Base-by-base conservation (phyloP, 805 yeast genomes). In the Candida schatavii region DNA sequence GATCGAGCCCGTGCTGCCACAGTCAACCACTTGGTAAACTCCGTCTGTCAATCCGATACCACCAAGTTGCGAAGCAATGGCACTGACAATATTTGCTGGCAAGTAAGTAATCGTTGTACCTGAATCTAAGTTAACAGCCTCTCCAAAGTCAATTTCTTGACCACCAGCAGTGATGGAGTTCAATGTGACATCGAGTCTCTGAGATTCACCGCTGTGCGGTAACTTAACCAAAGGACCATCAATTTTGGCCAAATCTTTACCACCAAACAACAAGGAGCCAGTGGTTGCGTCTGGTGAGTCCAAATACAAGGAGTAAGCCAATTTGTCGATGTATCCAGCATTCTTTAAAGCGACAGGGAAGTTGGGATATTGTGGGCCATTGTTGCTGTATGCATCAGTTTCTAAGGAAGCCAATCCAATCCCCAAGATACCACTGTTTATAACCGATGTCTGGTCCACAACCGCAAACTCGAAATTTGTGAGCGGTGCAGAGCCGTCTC, bases 181-280 rank as follows among this genome's bases (percentile, higher is more conserved):
- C n/a, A 78, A 53, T 2, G 77, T 72, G 35, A 78, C 55, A 30
- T 75, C 73, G 27, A 78, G 55, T 38, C 75, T 64, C 25, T 70
- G 61, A 9, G 78, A 66, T 2, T 27, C 35, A 19, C 41, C 41
- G 20, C 34, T 26, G 28, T 38, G 41, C 5, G 4, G 21, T 9
- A 38, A 21, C 21, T 13, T 25, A n/a, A 41, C 43, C 35, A 41
- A 41, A 18, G 35, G 40, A 17, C 43, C 43, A 13, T 35, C 35
- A 41, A 49, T 55, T 44, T 60, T 60, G 5, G 59, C 60, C 21
- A 45, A 41, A 41, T 61, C 66, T 31, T 57, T 41, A 15, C 57
- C 64, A 6, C 65, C 64, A 46, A 60, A 61, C 23, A 61, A 44
- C 17, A 61, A 43, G 9, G 54, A 37, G 5, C 71, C 71, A 5